Conservation (phyloP, 2,329 filamentous ascomycete species). For the Colletotrichum australisinense region DNA sequence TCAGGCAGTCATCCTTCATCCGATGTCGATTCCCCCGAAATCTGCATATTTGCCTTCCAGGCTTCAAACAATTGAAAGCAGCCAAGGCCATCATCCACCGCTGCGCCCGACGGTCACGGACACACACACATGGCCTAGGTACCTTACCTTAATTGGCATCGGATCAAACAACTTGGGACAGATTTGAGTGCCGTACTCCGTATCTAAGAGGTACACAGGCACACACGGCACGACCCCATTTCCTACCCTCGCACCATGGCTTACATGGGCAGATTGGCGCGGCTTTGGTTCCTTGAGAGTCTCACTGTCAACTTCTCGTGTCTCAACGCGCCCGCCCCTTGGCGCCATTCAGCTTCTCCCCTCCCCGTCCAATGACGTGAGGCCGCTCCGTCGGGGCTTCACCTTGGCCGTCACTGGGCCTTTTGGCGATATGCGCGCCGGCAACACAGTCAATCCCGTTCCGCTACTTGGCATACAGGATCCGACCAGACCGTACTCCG, state of each 20-base stretch:
- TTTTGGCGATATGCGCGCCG: not conserved
- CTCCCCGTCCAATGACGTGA: conserved; percentile 11
- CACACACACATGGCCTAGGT: not conserved
- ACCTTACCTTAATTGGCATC: not conserved
- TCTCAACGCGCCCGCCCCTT: conserved; percentile 16
- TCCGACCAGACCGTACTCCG: not conserved
- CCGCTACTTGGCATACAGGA: conserved; percentile 11
- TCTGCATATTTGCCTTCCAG: not conserved
- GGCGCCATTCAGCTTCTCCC: conserved; percentile 8
- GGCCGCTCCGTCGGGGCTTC: conserved; percentile 14
- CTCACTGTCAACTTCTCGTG: not conserved
- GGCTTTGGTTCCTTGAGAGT: not conserved
- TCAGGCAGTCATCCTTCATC: not conserved
- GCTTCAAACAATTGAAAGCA: not conserved
- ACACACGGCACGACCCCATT: not conserved
- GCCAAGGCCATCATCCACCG: not conserved
- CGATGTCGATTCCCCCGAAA: not conserved
- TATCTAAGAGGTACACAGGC: too few species aligned
- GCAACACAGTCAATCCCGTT: conserved; percentile 3
- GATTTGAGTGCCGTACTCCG: not conserved
- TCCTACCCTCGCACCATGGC: not conserved
- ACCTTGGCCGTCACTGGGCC: conserved; percentile 19
- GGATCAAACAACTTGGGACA: not conserved
- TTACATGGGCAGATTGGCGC: too few species aligned
- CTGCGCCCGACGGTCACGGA: not conserved